A percentile compares a stretch with the other conserved stretches of the same genome.
Evolutionary conservation across 2,329 filamentous ascomycete genomes (phyloP).

Genomic region (Neopestalotiopsis sp.): DNA sequence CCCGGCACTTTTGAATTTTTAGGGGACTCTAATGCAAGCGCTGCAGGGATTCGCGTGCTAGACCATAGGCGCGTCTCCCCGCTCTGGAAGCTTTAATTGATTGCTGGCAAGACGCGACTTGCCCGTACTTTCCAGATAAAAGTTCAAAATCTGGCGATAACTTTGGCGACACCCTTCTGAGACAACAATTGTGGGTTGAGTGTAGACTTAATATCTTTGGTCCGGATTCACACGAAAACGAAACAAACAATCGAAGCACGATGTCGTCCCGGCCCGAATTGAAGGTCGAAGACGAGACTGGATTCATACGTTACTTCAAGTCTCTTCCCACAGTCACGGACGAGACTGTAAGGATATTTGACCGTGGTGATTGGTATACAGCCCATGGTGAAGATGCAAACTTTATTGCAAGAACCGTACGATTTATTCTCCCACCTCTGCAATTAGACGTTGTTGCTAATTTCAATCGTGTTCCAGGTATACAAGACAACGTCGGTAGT

Average conservation of each 20-base stretch:
- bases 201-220: not conserved
- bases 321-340: slow-evolving; percentile 74
- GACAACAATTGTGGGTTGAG: not conserved
- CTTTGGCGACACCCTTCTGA: not conserved
- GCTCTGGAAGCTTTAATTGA: slow-evolving; percentile 15
- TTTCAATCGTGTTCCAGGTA: slow-evolving; percentile 56
- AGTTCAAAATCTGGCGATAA: not conserved
- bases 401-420: slow-evolving; percentile 79
- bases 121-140: not conserved
- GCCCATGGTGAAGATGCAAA: slow-evolving; percentile 87
- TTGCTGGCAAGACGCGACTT: slow-evolving; percentile 5
- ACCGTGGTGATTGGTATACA: slow-evolving; percentile 94
- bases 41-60: slow-evolving; percentile 17
- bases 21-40: slow-evolving; percentile 29
- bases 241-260: slow-evolving; percentile 7
- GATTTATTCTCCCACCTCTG: slow-evolving; percentile 26
- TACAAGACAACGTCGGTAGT: slow-evolving; percentile 98
- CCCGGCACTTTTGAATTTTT: slow-evolving; percentile 20
- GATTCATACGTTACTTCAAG: slow-evolving; percentile 97
- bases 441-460: not conserved
- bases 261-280: slow-evolving; percentile 64
- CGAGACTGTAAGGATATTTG: slow-evolving; percentile 87
- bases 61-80: slow-evolving; percentile 12
- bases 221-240: not conserved
- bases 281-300: slow-evolving; percentile 90